phyloP scores from a whole-genome alignment of 1,284 basidiomycete species.

The Rhodotorula sp. region DNA sequence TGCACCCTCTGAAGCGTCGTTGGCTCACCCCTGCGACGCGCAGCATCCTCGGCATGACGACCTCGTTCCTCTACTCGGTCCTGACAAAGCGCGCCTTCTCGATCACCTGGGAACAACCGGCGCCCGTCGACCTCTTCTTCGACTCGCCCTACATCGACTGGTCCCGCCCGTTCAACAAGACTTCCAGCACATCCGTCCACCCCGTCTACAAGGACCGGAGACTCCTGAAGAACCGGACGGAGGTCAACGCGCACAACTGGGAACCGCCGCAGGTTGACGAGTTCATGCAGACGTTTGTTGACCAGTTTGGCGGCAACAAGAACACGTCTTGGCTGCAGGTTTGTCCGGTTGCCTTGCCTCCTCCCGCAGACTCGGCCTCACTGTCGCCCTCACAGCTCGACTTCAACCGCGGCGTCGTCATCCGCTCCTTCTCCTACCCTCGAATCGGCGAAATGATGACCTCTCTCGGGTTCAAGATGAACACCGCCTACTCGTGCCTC shows the following conservation, averaged over 20 bases:
- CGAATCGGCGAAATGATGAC: constrained; percentile 6
- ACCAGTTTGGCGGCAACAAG: not conserved
- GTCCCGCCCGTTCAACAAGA: constrained; percentile 18
- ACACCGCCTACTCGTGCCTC: constrained; percentile 27
- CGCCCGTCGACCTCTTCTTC: constrained; percentile 32
- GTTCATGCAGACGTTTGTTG: constrained; percentile 13
- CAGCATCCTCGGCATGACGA: constrained; percentile 30
- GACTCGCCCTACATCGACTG: constrained; percentile 35
- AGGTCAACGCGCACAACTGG: constrained; percentile 20
- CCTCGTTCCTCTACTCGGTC: constrained; percentile 31
- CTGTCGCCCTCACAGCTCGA: not conserved
- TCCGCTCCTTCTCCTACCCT: constrained; percentile 24
- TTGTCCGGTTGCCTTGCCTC: not conserved
- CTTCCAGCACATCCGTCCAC: not conserved
- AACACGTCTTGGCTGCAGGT: constrained; percentile 19
- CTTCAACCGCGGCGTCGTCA: constrained; percentile 32
- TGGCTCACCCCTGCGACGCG: not conserved
- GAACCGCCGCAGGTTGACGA: constrained; percentile 10
- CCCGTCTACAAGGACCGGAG: constrained; percentile 3
- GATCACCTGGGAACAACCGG: constrained; percentile 29
- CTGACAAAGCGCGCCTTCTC: constrained; percentile 30
- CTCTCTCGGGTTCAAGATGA: constrained; percentile 9
- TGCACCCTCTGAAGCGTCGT: not conserved
- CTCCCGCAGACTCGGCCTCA: not conserved
- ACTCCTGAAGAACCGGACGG: not conserved